phyloP scores from a whole-genome alignment of 352 stramenopile genomes.

The Globisporangium polare region DNA sequence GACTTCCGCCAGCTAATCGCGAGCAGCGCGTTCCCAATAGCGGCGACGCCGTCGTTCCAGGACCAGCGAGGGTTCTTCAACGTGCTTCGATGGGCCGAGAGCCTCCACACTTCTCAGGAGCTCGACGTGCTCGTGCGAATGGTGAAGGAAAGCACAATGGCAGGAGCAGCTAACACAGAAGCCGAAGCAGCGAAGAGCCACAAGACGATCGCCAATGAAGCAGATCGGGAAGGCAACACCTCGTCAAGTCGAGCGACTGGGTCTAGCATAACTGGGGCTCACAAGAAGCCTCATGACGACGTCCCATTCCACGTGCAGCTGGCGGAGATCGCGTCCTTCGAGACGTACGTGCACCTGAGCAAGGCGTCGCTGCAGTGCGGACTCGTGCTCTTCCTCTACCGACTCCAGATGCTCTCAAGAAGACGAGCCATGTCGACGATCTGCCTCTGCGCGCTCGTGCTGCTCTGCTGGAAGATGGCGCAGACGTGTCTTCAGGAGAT shows the following conservation, averaged over 20 bases:
- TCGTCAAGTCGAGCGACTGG: neutral
- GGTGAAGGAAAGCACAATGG: neutral
- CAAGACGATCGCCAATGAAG: neutral
- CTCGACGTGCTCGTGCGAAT: conserved; percentile 27
- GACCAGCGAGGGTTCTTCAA: conserved; percentile 40
- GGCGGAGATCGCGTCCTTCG: conserved; percentile 17
- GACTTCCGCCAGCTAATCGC: conserved; percentile 31
- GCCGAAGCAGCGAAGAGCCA: neutral
- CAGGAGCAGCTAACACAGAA: neutral
- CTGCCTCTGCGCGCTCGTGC: conserved; percentile 39
- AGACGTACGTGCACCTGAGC: conserved; percentile 28
- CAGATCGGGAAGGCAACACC: neutral
- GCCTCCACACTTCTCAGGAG: conserved; percentile 32
- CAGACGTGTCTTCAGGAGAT: conserved; percentile 39
- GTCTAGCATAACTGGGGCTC: neutral
- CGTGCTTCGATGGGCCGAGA: conserved; percentile 56
- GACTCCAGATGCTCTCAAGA: conserved; percentile 26
- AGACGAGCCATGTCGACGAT: conserved; percentile 29
- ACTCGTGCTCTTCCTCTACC: conserved; percentile 45
- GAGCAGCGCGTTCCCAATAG: conserved; percentile 16
- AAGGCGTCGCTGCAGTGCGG: conserved; percentile 48
- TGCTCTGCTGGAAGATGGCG: conserved; percentile 45
- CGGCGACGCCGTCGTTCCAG: conserved; percentile 22
- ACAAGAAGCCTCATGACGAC: neutral
- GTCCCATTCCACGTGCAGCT: conserved; percentile 13